Percentiles rank a stretch among this genome's conserved stretches.
These are phyloP conservation scores for Phaeosphaeriaceae sp. DNA, from an alignment of 2,329 filamentous ascomycete genomes.

Conservation along the genomic window DNA sequence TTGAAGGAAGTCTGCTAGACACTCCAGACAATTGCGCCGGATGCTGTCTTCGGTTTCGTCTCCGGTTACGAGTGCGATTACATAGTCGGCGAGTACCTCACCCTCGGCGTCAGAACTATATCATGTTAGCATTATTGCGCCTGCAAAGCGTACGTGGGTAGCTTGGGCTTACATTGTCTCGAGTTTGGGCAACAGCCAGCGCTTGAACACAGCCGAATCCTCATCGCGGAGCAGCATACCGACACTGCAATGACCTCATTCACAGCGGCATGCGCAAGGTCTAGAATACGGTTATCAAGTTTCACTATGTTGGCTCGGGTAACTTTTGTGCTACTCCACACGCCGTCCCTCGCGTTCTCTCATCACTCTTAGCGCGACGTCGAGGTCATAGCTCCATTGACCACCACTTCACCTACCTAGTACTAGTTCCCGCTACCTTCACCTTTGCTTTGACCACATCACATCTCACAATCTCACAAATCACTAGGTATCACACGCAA, in stretches of 20 bases:
- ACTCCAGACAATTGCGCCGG: conserved; percentile 70
- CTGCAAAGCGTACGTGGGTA: background rate
- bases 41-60: conserved; percentile 66
- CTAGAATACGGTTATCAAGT: background rate
- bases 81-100: conserved; percentile 83
- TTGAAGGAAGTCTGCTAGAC: conserved; percentile 77
- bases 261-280: conserved; percentile 5
- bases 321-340: too few relatives aligned
- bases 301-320: background rate
- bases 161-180: conserved; percentile 70
- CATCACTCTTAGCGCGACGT: too few relatives aligned
- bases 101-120: conserved; percentile 77
- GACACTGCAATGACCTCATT: conserved; percentile 7
- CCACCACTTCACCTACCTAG: too few relatives aligned
- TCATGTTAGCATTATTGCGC: conserved; percentile 6
- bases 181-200: conserved; percentile 78
- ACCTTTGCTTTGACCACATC: background rate
- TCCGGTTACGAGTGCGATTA: conserved; percentile 76
- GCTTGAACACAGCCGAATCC: conserved; percentile 67
- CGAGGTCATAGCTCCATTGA: background rate
- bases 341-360: too few relatives aligned
- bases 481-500: background rate
- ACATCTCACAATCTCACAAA: too few relatives aligned
- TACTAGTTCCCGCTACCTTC: too few relatives aligned
- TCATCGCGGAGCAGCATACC: conserved; percentile 62